Base-by-base conservation (phyloP, 2,329 filamentous ascomycete genomes). In the Canariomyces notabilis region DNA sequence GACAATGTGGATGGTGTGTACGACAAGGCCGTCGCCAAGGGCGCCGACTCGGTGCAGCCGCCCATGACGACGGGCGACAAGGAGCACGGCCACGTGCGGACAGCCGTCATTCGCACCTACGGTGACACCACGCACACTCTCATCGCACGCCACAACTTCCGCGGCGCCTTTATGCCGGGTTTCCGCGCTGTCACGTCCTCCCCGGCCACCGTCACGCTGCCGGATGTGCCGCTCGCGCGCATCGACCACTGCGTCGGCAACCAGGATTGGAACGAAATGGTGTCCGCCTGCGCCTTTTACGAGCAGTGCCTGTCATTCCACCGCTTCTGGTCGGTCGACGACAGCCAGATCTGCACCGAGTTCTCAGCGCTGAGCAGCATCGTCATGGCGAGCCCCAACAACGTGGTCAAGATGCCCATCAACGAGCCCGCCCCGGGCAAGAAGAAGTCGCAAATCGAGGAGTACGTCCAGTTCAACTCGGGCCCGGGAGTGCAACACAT, bases 231-330 rank as follows among this genome's bases (percentile, higher is more conserved):
- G 8, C 77, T 95, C 44, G 76, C 78, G 51, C 81, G 81, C 57
- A 89, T 97, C 69, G 91, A 97, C 70, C 91, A 97, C 75, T 96
- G 91, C 67, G 91, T 97, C 58, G 91, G 91, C 56, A 96, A 97
- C 74, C 90, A 96, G 73, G 85, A 89, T 67, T 96, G 91, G 91
- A 76, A 89, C 67, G 83, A 90, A 66, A 95, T 97, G 80, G 72
- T 73, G 49, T 73, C 73, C 11, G 79, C 79, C 29, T 82, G 78
- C 62, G 74, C 69, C 46, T 82, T 87, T 67, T 97, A 96, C 72
- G 90, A 96, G 71, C 80, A 83, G 53, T 87, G 85, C 52, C 85
- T 96, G 21, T 85, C 85, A 44, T 96, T 96, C 79, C 89, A 95
- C 73, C 87, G 90, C 56, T 96, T 96, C 82, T 96, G 91, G 91